Evolutionary conservation across 768 basidiomycete species (phyloP), one percentile per base, ranked within the genome.

Genomic region (Tephrocybe sp.): DNA sequence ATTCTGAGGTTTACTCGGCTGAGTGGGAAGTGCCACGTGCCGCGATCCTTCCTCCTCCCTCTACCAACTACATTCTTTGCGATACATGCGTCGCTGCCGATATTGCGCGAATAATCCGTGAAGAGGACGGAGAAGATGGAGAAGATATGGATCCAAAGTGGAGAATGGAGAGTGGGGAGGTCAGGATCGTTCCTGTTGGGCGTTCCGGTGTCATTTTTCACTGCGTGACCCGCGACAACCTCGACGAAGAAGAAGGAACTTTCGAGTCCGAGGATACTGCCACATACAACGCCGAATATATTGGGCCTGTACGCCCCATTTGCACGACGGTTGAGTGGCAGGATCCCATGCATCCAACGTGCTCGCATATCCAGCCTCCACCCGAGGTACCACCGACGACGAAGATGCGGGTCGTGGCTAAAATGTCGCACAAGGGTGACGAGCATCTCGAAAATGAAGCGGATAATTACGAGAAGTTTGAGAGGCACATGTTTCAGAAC

Each of bases 1-100:
- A 85, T 57, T 84, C 84, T 0, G 40, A 63, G 31, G 78, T 81
- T 0, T 77, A 79, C 56, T 59, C 68, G 35, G 79, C 72, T 5
- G 76, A 80, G 48, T 76, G 75, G 69, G 58, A 56, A 48, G 49
- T 59, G 6, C 55, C 58, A 1, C 52, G 58, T 26, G 40, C 55
- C 19, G 36, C 46, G 9, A 17, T 56, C 41, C 9, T 51, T n/a
- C 49, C 52, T 2, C 40, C 52, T 4, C 33, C 42, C 0, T 42
- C 45, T 2, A 45, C 26, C 16, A 34, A 50, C n/a, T 48, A 44
- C 34, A 52, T 58, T 0, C 17, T 80, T 1, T 82, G 79, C 61
- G 26, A 41, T 0, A 6, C 49, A 6, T 82, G 80, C 41, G 64
- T 76, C 22, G 31, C 60, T 11, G 64, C 67, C 3, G 68, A 70